A percentile compares a stretch with the other conserved stretches of the same genome.
Conservation (phyloP, 306 rosid species). For the Purshia tridentata region DNA sequence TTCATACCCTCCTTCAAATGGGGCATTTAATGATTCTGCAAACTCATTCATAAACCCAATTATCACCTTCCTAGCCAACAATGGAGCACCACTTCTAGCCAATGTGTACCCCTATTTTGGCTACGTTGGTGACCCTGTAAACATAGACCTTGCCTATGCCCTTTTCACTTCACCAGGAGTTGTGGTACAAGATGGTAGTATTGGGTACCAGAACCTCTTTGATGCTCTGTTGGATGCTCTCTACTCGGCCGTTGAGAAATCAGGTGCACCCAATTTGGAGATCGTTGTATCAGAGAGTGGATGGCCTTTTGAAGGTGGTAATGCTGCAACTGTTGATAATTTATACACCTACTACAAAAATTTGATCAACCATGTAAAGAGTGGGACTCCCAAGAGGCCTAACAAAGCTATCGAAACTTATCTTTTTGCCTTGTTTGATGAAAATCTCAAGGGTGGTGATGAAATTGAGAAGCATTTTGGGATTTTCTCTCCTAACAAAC, state of each 20-base stretch:
- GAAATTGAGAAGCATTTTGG: too few relatives aligned
- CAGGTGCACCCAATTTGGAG: constrained; percentile 29
- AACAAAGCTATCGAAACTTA: constrained; percentile 29
- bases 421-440: constrained; percentile 37
- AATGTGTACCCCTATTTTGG: constrained; percentile 60
- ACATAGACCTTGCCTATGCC: constrained; percentile 38
- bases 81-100: constrained; percentile 61
- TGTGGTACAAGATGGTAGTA: constrained; percentile 23
- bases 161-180: constrained; percentile 40
- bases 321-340: constrained; percentile 28
- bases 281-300: constrained; percentile 67
- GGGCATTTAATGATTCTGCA: constrained; percentile 31
- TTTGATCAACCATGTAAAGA: constrained; percentile 41
- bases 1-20: constrained; percentile 43
- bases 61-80: constrained; percentile 27
- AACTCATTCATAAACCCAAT: constrained; percentile 37
- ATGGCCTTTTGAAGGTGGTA: constrained; percentile 59
- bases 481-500: constrained; percentile 28
- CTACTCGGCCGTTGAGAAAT: constrained; percentile 55
- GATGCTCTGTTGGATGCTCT: constrained; percentile 47
- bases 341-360: constrained; percentile 44
- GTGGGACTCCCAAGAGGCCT: constrained; percentile 51
- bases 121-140: not conserved
- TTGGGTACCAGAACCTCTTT: constrained; percentile 40
- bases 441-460: constrained; percentile 19